Evolutionary conservation across 2,329 filamentous ascomycete genomes (phyloP).

Genomic region (Pseudogymnoascus sp.): DNA sequence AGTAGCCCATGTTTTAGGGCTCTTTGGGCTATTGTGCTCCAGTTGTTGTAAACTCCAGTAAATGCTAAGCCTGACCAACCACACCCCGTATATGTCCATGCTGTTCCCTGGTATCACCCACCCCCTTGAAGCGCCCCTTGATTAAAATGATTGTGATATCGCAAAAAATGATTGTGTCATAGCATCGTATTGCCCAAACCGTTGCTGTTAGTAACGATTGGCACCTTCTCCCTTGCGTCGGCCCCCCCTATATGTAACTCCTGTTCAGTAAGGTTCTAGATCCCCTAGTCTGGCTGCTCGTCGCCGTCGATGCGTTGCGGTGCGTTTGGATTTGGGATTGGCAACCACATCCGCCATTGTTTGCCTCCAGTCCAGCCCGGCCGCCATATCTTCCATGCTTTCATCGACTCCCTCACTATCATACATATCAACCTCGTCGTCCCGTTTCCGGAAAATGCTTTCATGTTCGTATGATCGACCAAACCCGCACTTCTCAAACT

Average conservation of each 20-base stretch:
- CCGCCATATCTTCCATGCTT: background rate
- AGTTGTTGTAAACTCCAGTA: background rate
- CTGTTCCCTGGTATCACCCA: background rate
- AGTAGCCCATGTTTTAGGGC: background rate
- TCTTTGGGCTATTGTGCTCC: background rate
- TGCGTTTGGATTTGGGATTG: constrained; percentile 8
- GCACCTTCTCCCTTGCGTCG: background rate
- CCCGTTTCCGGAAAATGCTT: constrained; percentile 17
- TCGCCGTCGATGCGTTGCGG: constrained; percentile 1
- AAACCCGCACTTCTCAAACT: constrained; percentile 28
- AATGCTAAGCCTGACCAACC: constrained; percentile 5
- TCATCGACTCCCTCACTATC: constrained; percentile 8
- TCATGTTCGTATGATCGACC: constrained; percentile 16
- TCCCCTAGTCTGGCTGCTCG: constrained; percentile 1
- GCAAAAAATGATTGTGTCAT: constrained; percentile 5
- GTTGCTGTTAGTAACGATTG: background rate
- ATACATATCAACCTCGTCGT: background rate
- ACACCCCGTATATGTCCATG: background rate
- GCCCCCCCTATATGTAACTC: background rate
- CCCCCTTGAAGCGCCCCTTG: background rate
- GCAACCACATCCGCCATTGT: background rate
- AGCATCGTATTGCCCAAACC: background rate
- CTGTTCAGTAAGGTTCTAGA: constrained; percentile 3
- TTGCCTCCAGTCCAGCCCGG: constrained; percentile 10
- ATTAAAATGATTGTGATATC: constrained; percentile 9